These are phyloP conservation scores for Westerdykella ornata DNA, from an alignment of 2,329 filamentous ascomycete genomes.

Conservation along the genomic window DNA sequence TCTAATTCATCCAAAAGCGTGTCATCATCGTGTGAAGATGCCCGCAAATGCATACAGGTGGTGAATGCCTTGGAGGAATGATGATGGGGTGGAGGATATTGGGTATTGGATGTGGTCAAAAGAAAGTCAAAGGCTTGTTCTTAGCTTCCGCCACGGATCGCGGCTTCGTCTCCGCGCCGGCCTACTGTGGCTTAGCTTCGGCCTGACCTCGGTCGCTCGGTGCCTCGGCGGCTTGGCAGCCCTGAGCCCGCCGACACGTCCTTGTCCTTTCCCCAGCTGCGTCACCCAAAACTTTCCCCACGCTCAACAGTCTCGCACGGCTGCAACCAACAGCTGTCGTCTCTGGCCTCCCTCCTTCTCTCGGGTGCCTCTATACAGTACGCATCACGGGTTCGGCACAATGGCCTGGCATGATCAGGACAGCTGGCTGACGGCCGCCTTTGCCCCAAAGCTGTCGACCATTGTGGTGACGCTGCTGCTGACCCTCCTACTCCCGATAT, in stretches of 20 bases:
- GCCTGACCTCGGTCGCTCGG: conserved; percentile 1
- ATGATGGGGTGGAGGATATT: background rate
- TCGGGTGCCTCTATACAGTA: background rate
- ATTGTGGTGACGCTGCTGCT: conserved; percentile 65
- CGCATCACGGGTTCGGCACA: background rate
- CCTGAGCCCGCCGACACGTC: background rate
- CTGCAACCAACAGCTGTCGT: too few relatives aligned
- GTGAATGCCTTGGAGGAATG: background rate
- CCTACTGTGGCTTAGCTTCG: too few relatives aligned
- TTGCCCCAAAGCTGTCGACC: conserved; percentile 41
- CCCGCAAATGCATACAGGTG: background rate
- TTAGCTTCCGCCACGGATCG: conserved; percentile 10
- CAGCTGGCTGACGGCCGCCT: conserved; percentile 43
- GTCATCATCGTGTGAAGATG: conserved; percentile 10
- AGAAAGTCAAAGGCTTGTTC: background rate
- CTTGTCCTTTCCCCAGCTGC: too few relatives aligned
- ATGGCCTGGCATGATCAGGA: conserved; percentile 37
- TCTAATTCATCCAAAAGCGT: conserved; percentile 24
- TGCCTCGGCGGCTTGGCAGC: conserved; percentile 4
- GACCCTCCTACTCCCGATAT: conserved; percentile 64
- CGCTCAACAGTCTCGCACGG: too few relatives aligned
- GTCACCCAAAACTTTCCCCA: too few relatives aligned
- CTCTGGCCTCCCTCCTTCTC: too few relatives aligned
- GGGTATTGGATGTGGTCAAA: background rate
- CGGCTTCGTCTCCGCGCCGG: conserved; percentile 5